Evolutionary conservation across 2,329 filamentous ascomycete species (phyloP).

Genomic region (Colletotrichum euphorbiae): DNA sequence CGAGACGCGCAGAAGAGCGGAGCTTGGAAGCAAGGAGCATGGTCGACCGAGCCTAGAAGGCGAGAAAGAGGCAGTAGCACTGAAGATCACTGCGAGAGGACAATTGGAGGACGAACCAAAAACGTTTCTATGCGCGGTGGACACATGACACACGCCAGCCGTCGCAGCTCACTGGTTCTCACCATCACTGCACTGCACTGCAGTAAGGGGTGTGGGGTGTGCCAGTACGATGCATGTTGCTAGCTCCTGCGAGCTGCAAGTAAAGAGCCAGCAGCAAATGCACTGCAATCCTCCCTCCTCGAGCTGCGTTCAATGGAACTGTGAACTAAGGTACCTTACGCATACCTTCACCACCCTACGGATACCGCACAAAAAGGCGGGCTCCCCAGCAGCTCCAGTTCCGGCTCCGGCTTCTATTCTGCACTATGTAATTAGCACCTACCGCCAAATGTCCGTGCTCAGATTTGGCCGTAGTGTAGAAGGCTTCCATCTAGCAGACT

Average conservation of each 20-base stretch:
- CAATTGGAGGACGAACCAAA: slow-evolving; percentile 10
- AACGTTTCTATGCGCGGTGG: background rate
- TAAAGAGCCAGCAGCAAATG: too few species aligned
- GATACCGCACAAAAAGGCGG: too few species aligned
- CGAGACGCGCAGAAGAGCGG: background rate
- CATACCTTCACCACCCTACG: too few species aligned
- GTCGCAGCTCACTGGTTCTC: too few species aligned
- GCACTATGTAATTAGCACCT: background rate
- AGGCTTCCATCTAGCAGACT: slow-evolving; percentile 35
- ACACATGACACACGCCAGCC: slow-evolving; percentile 23
- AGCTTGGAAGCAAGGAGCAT: slow-evolving; percentile 34
- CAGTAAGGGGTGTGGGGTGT: background rate
- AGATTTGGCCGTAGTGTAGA: slow-evolving; percentile 36
- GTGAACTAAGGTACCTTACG: too few species aligned
- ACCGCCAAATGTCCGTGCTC: slow-evolving; percentile 39
- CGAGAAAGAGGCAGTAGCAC: slow-evolving; percentile 10
- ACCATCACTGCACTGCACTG: background rate
- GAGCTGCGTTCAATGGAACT: too few species aligned
- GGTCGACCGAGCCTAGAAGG: slow-evolving; percentile 31
- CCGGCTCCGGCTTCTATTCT: background rate
- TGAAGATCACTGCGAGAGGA: slow-evolving; percentile 21
- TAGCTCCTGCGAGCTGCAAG: slow-evolving; percentile 7
- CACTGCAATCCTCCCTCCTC: too few species aligned
- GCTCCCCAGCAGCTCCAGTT: background rate
- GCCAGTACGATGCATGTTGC: slow-evolving; percentile 1